These are phyloP conservation scores for Melanomma pulvis-pyrius DNA, from an alignment of 495 filamentous ascomycete species.

Conservation along the genomic window DNA sequence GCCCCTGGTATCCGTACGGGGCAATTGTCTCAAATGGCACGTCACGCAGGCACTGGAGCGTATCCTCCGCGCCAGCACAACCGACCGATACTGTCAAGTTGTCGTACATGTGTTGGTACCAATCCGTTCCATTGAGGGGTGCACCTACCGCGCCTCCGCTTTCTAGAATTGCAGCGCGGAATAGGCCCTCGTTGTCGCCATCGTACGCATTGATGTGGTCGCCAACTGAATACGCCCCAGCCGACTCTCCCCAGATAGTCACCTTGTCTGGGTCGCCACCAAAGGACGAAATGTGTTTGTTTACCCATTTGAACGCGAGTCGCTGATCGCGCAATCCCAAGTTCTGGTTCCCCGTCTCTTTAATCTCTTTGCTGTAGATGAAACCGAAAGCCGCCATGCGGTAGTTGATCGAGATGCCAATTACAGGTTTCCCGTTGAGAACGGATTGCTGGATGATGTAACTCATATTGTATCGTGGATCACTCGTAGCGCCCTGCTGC, in stretches of 20 bases:
- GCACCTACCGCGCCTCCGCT: slow-evolving; percentile 56
- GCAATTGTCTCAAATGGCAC: slow-evolving; percentile 53
- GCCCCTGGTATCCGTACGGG: slow-evolving; percentile 38
- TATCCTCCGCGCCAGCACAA: slow-evolving; percentile 57
- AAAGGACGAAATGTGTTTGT: slow-evolving; percentile 44
- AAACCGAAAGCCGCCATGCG: slow-evolving; percentile 15
- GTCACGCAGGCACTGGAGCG: slow-evolving; percentile 62
- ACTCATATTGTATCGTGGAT: slow-evolving; percentile 15
- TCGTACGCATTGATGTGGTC: slow-evolving; percentile 33
- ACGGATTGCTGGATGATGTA: slow-evolving; percentile 16
- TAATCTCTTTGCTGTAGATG: slow-evolving; percentile 2
- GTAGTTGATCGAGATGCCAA: slow-evolving; percentile 14
- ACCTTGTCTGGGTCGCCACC: slow-evolving; percentile 44
- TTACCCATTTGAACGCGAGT: slow-evolving; percentile 36
- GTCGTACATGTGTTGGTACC: slow-evolving; percentile 65
- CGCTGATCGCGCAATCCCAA: slow-evolving; percentile 21
- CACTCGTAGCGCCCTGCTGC: not conserved
- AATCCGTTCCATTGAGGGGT: slow-evolving; percentile 55
- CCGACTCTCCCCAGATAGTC: slow-evolving; percentile 43
- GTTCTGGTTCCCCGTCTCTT: slow-evolving; percentile 6
- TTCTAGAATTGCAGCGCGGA: slow-evolving; percentile 71
- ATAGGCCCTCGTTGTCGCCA: slow-evolving; percentile 46
- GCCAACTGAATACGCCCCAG: slow-evolving; percentile 60
- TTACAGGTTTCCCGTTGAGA: slow-evolving; percentile 1
- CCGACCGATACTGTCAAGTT: slow-evolving; percentile 57